Conservation (phyloP, 2,329 filamentous ascomycete genomes). For the Coniella vitis region DNA sequence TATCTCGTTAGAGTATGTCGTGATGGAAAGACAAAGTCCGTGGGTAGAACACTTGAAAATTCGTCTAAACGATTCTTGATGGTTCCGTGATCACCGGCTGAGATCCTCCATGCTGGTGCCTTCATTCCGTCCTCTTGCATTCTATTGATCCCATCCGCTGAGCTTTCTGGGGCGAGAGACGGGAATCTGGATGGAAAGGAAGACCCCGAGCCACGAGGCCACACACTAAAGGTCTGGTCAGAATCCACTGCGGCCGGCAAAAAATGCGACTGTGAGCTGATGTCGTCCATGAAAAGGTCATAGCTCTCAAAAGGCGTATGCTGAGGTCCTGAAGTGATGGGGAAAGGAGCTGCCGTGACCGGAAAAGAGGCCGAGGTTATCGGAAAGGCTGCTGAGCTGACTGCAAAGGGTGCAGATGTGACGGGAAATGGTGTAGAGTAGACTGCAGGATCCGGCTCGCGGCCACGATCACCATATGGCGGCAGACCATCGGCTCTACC, state of each 20-base stretch:
- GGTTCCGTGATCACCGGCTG: conserved; percentile 44
- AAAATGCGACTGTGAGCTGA: conserved; percentile 46
- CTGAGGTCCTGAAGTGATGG: conserved; percentile 15
- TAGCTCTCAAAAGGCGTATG: conserved; percentile 46
- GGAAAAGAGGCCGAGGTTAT: conserved; percentile 33
- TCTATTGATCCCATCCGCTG: conserved; percentile 28
- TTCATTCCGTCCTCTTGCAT: conserved; percentile 36
- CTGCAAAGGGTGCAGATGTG: conserved; percentile 27
- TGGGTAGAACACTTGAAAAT: conserved; percentile 53
- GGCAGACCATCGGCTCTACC: conserved; percentile 39
- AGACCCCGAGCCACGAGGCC: conserved; percentile 39
- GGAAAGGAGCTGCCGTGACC: conserved; percentile 28
- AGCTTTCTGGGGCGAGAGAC: conserved; percentile 45
- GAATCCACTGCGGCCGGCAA: conserved; percentile 33
- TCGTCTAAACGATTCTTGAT: conserved; percentile 55
- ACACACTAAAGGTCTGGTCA: conserved; percentile 44
- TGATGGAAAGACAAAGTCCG: conserved; percentile 61
- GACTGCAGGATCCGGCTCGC: conserved; percentile 36
- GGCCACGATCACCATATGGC: conserved; percentile 39
- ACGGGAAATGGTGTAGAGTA: conserved; percentile 34
- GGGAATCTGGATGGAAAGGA: conserved; percentile 49
- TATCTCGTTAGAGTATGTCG: conserved; percentile 63
- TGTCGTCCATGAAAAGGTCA: conserved; percentile 53
- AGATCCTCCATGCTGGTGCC: conserved; percentile 39
- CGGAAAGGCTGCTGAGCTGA: conserved; percentile 9